These are phyloP conservation scores for Ramaria sp. DNA, from an alignment of 768 basidiomycete species.

Conservation along the genomic window DNA sequence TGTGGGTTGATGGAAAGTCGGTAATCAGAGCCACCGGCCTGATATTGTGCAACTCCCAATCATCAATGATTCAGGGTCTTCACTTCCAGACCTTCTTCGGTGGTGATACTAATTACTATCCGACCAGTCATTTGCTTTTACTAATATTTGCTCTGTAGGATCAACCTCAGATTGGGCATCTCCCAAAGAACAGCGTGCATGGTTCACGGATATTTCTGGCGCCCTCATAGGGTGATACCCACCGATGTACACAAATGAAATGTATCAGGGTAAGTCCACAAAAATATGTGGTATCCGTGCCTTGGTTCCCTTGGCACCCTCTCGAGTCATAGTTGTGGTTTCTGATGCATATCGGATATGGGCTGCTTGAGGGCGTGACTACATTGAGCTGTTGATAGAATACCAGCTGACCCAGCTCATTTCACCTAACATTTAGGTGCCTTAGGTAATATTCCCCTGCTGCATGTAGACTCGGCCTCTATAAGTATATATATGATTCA, in stretches of 20 bases:
- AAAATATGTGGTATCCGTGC: no score
- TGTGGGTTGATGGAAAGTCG: conserved; percentile 56
- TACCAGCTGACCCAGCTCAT: no score
- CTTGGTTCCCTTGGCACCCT: no score
- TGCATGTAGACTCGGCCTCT: no score
- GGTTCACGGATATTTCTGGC: conserved; percentile 62
- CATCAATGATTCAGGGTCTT: conserved; percentile 51
- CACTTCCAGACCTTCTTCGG: conserved; percentile 78
- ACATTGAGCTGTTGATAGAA: no score
- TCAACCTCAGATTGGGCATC: conserved; percentile 40
- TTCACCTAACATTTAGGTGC: no score
- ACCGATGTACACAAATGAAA: background rate
- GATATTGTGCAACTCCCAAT: conserved; percentile 36
- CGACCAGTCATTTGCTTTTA: background rate
- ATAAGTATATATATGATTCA: no score
- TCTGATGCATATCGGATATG: no score
- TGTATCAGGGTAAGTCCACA: no score
- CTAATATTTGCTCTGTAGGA: conserved; percentile 22
- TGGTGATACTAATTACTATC: conserved; percentile 22
- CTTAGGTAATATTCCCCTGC: no score
- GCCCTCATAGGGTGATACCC: conserved; percentile 33
- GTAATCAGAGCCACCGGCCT: conserved; percentile 49
- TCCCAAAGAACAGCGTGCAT: conserved; percentile 49
- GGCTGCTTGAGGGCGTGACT: no score
- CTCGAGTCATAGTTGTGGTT: no score